Evolutionary conservation across 192 early-diverging fungal species (phyloP).

Genomic region (Coemansia sp.): DNA sequence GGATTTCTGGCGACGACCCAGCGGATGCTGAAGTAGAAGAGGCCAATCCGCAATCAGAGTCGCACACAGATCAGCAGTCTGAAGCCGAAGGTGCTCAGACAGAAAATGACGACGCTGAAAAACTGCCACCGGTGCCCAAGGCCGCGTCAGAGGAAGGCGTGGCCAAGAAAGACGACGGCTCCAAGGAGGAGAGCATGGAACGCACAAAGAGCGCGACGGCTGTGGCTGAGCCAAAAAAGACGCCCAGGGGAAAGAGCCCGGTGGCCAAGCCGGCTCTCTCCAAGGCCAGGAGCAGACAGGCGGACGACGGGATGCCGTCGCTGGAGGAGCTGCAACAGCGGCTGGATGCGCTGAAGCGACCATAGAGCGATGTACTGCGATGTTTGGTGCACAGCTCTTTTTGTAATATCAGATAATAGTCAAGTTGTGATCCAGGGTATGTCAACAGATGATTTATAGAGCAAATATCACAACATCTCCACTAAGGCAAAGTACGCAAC

Average conservation of each 20-base stretch:
- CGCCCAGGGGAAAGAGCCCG: background rate
- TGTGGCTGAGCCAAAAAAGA: background rate
- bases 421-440: no score
- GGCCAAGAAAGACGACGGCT: background rate
- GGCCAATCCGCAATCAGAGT: background rate
- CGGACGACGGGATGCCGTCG: constrained; percentile 58
- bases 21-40: background rate
- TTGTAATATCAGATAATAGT: no score
- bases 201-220: constrained; percentile 8
- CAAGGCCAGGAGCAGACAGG: constrained; percentile 16
- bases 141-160: background rate
- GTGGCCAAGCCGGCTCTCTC: background rate
- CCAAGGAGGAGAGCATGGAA: background rate
- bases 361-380: constrained; percentile 8
- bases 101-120: background rate
- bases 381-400: no score
- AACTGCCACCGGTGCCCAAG: background rate
- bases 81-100: background rate
- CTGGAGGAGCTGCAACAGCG: constrained; percentile 76
- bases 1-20: background rate
- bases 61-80: background rate
- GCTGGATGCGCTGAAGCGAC: constrained; percentile 72
- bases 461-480: no score
- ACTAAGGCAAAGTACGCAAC: no score
- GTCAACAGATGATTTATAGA: no score